phyloP scores from a whole-genome alignment of 2,329 filamentous ascomycete species.

The Fusarium chuoi region DNA sequence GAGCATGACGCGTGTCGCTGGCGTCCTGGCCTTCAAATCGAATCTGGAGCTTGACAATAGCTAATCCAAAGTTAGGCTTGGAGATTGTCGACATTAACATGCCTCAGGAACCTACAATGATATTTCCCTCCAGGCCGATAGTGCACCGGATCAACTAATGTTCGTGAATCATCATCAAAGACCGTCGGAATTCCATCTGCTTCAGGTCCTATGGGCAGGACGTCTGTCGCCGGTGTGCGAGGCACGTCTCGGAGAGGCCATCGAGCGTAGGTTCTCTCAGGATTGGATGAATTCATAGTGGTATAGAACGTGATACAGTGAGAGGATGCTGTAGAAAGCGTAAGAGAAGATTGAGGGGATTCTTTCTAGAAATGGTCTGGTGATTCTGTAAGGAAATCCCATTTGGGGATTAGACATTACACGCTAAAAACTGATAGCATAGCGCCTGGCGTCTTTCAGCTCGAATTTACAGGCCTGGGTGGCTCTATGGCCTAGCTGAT shows the following conservation, averaged over 20 bases:
- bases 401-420: background rate
- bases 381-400: background rate
- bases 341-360: accelerated
- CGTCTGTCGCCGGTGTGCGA: accelerated
- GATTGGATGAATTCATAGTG: background rate
- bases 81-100: accelerated
- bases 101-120: background rate
- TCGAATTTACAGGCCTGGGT: accelerated
- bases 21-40: background rate
- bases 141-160: background rate
- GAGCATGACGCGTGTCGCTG: background rate
- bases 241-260: background rate
- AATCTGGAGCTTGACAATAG: background rate
- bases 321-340: accelerated
- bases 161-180: background rate
- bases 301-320: accelerated
- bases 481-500: accelerated
- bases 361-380: background rate
- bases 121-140: background rate
- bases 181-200: background rate
- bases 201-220: background rate
- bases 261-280: background rate
- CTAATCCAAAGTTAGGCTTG: accelerated
- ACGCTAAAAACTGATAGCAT: background rate
- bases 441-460: background rate